Conservation (phyloP, 495 filamentous ascomycete genomes). For the Aspergillus ostianus region DNA sequence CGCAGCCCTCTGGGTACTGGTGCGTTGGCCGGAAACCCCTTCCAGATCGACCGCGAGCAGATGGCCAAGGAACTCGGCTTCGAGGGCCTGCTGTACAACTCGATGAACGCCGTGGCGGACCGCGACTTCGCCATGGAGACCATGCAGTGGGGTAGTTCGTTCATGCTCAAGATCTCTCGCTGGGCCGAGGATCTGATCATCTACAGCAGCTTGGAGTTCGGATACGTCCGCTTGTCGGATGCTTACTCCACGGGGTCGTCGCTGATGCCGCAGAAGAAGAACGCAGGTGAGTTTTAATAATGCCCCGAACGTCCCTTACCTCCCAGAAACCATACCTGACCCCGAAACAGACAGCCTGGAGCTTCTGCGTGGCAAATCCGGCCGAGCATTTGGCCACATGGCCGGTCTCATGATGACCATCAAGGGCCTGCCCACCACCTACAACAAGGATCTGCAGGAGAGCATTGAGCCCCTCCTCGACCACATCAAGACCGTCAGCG, state of each 20-base stretch:
- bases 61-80: slow-evolving; percentile 91
- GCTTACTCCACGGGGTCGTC: slow-evolving; percentile 82
- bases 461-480: slow-evolving; percentile 85
- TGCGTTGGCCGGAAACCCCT: slow-evolving; percentile 89
- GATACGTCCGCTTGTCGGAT: slow-evolving; percentile 79
- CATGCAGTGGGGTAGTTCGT: slow-evolving; percentile 82
- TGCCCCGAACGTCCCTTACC: not conserved
- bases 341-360: slow-evolving; percentile 72
- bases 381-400: slow-evolving; percentile 84
- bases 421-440: slow-evolving; percentile 86
- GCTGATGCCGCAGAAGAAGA: slow-evolving; percentile 90
- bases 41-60: slow-evolving; percentile 81
- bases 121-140: slow-evolving; percentile 89
- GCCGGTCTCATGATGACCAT: slow-evolving; percentile 82
- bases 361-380: slow-evolving; percentile 82
- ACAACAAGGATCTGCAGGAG: slow-evolving; percentile 96
- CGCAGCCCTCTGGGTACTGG: slow-evolving; percentile 77
- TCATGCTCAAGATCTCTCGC: slow-evolving; percentile 84
- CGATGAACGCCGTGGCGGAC: slow-evolving; percentile 77
- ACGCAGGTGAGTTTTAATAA: slow-evolving; percentile 29
- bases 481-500: slow-evolving; percentile 79
- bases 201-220: slow-evolving; percentile 79
- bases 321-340: too few species aligned
- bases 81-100: slow-evolving; percentile 77
- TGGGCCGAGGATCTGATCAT: slow-evolving; percentile 91